These are phyloP conservation scores for Dioszegia aurantiaca DNA, from an alignment of 768 basidiomycete genomes.

Conservation along the genomic window DNA sequence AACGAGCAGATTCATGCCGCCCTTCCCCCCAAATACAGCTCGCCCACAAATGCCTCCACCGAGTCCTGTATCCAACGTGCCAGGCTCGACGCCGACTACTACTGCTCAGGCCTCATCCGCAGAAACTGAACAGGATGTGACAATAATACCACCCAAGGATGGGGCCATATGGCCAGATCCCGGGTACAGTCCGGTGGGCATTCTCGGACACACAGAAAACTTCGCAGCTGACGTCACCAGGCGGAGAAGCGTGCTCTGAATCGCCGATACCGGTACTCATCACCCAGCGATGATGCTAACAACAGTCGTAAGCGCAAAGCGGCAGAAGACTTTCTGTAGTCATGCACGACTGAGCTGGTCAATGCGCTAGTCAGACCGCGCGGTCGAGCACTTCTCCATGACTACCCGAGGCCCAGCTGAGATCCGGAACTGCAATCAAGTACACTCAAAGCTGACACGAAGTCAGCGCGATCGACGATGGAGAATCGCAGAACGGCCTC, in stretches of 20 bases:
- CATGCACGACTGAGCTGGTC: background rate
- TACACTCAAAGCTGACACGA: too few species aligned
- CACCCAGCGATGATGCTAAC: constrained; percentile 29
- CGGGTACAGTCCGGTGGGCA: constrained; percentile 43
- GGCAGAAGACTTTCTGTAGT: constrained; percentile 64
- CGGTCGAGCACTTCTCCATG: too few species aligned
- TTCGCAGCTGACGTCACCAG: constrained; percentile 18
- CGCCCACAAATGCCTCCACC: background rate
- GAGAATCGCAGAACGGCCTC: too few species aligned
- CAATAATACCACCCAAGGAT: constrained; percentile 45
- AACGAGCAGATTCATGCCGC: constrained; percentile 38
- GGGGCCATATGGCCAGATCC: constrained; percentile 52
- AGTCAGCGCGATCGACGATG: too few species aligned
- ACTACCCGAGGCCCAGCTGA: too few species aligned
- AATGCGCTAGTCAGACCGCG: too few species aligned
- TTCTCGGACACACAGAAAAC: background rate
- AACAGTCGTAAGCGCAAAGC: constrained; percentile 45
- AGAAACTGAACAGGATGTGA: constrained; percentile 8
- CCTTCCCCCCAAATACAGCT: constrained; percentile 34
- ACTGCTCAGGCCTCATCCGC: too few species aligned
- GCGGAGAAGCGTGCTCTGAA: constrained; percentile 51
- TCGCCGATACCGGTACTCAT: constrained; percentile 45
- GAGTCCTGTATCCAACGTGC: too few species aligned
- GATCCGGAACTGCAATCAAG: too few species aligned
- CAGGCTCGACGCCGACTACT: too few species aligned